Evolutionary conservation across 164 flowering plant species (phyloP).

Genomic region (Aristolochia contorta): DNA sequence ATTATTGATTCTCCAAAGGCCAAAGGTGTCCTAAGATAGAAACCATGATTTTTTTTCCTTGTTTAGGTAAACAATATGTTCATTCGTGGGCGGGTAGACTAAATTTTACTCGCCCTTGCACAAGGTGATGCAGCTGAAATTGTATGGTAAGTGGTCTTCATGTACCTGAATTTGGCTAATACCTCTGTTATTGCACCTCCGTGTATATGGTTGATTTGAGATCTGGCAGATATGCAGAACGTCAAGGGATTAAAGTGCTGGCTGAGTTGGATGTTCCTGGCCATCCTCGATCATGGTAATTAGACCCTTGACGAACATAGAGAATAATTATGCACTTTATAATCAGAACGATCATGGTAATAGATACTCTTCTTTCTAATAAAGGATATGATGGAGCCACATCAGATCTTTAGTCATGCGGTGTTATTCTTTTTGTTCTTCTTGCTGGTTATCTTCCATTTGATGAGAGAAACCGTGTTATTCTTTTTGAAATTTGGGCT

Average conservation of each 20-base stretch:
- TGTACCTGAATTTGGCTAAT: not conserved
- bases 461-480: no score
- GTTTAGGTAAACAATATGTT: no score
- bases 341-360: slow-evolving; percentile 21
- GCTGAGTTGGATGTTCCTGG: slow-evolving; percentile 94
- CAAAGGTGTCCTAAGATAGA: no score
- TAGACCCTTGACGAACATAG: not conserved
- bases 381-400: no score
- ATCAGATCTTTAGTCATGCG: no score
- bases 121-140: slow-evolving; percentile 80
- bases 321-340: not conserved
- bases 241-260: slow-evolving; percentile 63
- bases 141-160: slow-evolving; percentile 42
- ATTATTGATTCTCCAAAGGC: no score
- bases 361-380: slow-evolving; percentile 71
- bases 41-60: no score
- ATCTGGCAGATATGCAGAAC: slow-evolving; percentile 59
- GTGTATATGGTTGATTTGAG: not conserved
- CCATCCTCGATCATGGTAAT: slow-evolving; percentile 71
- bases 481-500: no score
- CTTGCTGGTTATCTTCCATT: no score
- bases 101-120: no score
- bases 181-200: not conserved
- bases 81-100: no score
- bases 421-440: no score